Evolutionary conservation across 2,329 filamentous ascomycete species (phyloP), one percentile per base, ranked within the genome.

Genomic region (Monosporascus sp.): DNA sequence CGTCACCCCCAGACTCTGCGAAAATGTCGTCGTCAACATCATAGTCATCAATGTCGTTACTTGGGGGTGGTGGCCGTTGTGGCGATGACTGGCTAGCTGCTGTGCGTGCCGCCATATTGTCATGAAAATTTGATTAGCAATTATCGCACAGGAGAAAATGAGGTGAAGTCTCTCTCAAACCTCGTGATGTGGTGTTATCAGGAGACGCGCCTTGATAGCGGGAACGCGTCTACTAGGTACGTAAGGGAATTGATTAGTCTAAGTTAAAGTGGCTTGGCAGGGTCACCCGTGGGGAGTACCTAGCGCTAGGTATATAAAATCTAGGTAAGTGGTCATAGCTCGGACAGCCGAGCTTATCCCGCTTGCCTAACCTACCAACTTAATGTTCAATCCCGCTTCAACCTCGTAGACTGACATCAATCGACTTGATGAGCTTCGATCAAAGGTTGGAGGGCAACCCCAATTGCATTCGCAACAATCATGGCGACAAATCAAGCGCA

Each of bases 21-120:
- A 82, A 79, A 1, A 77, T 76, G 50, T 79, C 75, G 44, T 76
- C 76, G 51, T 80, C 84, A 11, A 85, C 76, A 61, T 91, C 86
- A 66, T 93, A 93, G 63, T 92, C 83, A 61, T 94, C 87, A 9
- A 96, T 76, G 49, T 86, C 85, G 56, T 88, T 83, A 28, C 85
- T 72, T 24, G 81, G 78, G 51, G 80, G 75, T 3, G 72, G 60
- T 48, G 43, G 22, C 15, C 55, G 46, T 7, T 58, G 51, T 26
- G 52, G 48, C 0, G 60, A 49, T 31, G 55, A 53, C 17, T 51
- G 5, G 40, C 56, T 61, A 3, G 59, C 52, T 14, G 43, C 48
- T 20, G 60, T 53, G 54, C 58, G 61, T 11, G 68, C 55, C 24
- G 68, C 59, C 67, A 71, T 70, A 38, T 43, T 40, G 49, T 20